These are phyloP conservation scores for Thielaviopsis populi DNA, from an alignment of 2,329 filamentous ascomycete species.

Conservation along the genomic window DNA sequence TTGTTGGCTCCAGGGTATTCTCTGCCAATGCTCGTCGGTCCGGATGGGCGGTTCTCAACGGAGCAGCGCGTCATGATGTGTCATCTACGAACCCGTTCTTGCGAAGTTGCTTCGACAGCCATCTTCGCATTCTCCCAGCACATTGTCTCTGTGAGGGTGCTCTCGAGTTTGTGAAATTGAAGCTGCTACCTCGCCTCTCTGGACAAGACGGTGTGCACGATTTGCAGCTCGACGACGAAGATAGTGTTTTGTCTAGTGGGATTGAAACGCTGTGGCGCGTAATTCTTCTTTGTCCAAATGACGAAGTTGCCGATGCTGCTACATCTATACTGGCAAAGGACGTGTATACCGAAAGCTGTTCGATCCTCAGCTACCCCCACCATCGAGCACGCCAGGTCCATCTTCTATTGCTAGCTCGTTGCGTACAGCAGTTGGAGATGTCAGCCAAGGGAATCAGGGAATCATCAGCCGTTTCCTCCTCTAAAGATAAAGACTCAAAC, in stretches of 20 bases:
- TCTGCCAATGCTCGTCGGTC: conserved; percentile 45
- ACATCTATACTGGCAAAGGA: conserved; percentile 54
- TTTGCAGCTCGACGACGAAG: conserved; percentile 36
- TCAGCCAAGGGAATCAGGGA: conserved; percentile 39
- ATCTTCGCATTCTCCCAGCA: conserved; percentile 42
- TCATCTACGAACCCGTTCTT: conserved; percentile 42
- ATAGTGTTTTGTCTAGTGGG: conserved; percentile 36
- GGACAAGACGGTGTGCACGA: conserved; percentile 27
- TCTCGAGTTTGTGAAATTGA: conserved; percentile 46
- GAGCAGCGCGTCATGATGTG: conserved; percentile 25
- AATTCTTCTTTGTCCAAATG: conserved; percentile 51
- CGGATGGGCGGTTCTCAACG: conserved; percentile 54
- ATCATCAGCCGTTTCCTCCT: conserved; percentile 28
- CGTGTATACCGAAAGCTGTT: conserved; percentile 49
- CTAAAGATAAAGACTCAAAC: conserved; percentile 24
- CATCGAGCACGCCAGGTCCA: conserved; percentile 44
- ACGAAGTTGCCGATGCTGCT: conserved; percentile 50
- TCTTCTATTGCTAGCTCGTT: conserved; percentile 55
- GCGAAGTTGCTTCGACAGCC: conserved; percentile 36
- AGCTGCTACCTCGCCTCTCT: conserved; percentile 31
- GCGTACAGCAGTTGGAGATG: conserved; percentile 51
- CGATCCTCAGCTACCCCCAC: conserved; percentile 36
- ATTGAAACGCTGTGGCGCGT: conserved; percentile 72
- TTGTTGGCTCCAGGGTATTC: conserved; percentile 50
- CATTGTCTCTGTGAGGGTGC: conserved; percentile 45